These are phyloP conservation scores for Aegilops umbellulata DNA, from an alignment of 176 grass and related monocot species.

Conservation along the genomic window DNA sequence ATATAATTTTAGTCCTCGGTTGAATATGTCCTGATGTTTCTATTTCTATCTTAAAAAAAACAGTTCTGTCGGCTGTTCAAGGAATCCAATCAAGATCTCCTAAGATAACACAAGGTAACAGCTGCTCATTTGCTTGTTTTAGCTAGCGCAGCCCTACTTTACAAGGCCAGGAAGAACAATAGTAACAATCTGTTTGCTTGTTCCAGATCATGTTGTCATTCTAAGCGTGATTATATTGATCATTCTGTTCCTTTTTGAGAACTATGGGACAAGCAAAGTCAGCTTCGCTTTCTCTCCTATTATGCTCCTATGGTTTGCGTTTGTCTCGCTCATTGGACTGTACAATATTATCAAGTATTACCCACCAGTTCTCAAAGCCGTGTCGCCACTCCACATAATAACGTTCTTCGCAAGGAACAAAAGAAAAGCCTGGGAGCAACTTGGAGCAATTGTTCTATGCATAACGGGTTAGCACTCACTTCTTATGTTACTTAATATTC, in stretches of 20 bases:
- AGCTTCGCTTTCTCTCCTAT: conserved; percentile 78
- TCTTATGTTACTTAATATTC: not conserved
- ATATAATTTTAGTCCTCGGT: not conserved
- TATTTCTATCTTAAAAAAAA: not conserved
- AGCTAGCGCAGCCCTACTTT: not conserved
- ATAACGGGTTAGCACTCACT: conserved; percentile 58
- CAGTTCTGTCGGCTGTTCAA: conserved; percentile 86
- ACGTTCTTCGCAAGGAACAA: conserved; percentile 58
- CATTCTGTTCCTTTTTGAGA: conserved; percentile 60
- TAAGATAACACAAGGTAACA: conserved; percentile 67
- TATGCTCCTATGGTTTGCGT: conserved; percentile 66
- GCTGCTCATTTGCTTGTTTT: not conserved
- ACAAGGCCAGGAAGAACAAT: not conserved
- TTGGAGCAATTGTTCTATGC: conserved; percentile 67
- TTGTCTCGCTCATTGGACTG: conserved; percentile 46
- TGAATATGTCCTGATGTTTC: not conserved
- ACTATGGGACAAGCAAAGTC: conserved; percentile 71
- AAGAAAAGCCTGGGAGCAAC: conserved; percentile 57
- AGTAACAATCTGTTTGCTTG: conserved; percentile 13
- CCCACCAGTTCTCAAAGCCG: conserved; percentile 59
- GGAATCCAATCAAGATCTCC: conserved; percentile 80
- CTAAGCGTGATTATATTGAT: conserved; percentile 62
- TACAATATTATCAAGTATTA: conserved; percentile 77
- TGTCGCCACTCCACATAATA: conserved; percentile 56
- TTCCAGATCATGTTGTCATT: conserved; percentile 62